Evolutionary conservation across 176 grass and related monocot genomes (phyloP).

Genomic region (Oryza meridionalis): DNA sequence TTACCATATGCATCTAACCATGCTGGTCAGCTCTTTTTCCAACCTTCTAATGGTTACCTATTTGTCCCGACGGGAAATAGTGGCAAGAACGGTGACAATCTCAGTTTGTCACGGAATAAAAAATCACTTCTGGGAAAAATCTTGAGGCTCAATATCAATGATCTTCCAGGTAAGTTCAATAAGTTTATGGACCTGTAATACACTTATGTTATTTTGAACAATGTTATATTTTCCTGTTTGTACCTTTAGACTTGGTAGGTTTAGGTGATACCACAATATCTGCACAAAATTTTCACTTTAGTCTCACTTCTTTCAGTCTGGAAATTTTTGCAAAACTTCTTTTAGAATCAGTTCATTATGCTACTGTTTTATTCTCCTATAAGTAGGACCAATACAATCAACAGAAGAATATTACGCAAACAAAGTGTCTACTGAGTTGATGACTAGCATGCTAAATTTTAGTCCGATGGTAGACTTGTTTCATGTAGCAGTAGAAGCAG

Average conservation of each 20-base stretch:
- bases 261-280: neutral
- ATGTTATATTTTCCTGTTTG: neutral
- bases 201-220: neutral
- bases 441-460: neutral
- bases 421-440: neutral
- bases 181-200: neutral
- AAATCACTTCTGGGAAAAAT: constrained; percentile 74
- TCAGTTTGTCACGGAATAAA: constrained; percentile 66
- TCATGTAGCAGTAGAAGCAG: too few species aligned
- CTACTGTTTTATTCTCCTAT: neutral
- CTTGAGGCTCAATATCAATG: constrained; percentile 56
- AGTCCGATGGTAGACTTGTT: too few species aligned
- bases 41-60: constrained; percentile 59
- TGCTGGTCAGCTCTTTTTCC: constrained; percentile 66
- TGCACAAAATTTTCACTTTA: neutral
- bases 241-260: neutral
- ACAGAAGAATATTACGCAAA: neutral
- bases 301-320: neutral
- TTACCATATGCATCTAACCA: constrained; percentile 58
- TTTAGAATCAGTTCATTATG: neutral
- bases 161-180: constrained; percentile 47
- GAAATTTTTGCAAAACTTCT: neutral
- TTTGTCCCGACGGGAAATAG: constrained; percentile 71
- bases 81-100: constrained; percentile 52
- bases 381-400: neutral